Percentiles rank a stretch among this genome's conserved stretches.
These are phyloP conservation scores for Camellia lanceoleosa DNA, from an alignment of 148 eudicot species.

Conservation along the genomic window DNA sequence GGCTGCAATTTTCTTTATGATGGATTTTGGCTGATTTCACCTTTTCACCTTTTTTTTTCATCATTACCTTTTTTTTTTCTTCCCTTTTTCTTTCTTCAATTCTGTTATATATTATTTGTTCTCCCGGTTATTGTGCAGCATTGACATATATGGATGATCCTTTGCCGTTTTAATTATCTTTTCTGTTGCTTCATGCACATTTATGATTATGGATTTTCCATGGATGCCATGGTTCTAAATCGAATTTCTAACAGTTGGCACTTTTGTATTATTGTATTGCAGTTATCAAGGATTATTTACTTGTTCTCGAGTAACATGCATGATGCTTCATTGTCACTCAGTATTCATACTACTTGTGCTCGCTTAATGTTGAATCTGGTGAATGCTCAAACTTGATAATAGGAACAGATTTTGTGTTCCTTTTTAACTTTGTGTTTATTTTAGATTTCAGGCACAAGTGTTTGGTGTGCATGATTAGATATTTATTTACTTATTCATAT, in stretches of 20 bases:
- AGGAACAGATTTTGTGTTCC: background rate
- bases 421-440: conserved; percentile 1
- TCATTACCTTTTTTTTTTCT: background rate
- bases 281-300: conserved; percentile 91
- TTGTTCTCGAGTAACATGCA: conserved; percentile 99
- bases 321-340: conserved; percentile 85
- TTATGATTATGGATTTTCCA: background rate
- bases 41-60: background rate
- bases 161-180: too few species aligned
- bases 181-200: background rate
- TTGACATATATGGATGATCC: background rate
- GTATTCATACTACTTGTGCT: conserved; percentile 98
- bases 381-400: conserved; percentile 23
- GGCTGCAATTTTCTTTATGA: background rate
- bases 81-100: background rate
- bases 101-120: background rate
- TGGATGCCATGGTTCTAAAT: background rate
- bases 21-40: background rate
- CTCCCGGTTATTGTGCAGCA: background rate
- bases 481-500: conserved; percentile 6
- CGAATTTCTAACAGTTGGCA: conserved; percentile 1
- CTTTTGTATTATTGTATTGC: conserved; percentile 33
- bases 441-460: background rate
- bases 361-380: conserved; percentile 98
- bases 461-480: background rate